Base-by-base conservation (phyloP, 1,284 basidiomycete species). In the Trichosporon sp. region DNA sequence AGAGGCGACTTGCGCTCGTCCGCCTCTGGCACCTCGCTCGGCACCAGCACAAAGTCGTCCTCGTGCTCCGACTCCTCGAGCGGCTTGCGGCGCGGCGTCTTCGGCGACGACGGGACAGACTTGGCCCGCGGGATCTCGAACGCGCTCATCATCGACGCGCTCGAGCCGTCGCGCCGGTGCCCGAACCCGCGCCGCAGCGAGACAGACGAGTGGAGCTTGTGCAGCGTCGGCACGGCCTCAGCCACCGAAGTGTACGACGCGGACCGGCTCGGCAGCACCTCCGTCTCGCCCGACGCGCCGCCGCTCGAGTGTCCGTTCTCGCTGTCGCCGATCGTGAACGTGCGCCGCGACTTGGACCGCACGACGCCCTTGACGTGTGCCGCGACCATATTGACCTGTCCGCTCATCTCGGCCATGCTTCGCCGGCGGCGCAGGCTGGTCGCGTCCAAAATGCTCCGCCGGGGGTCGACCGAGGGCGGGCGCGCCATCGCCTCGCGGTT, bases 401-500 rank as follows among this genome's bases (percentile, higher is more conserved):
- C 51, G 18, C 65, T 66, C 21, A 67, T 65, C 32, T 72, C 71
- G 32, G 65, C 71, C 23, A 72, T 65, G 60, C 77, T 79, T 15
- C 75, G 73, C 18, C 80, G 74, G 6, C 82, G 74, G 3, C 80
- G 72, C 5, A 83, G 66, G 38, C 76, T 75, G 2, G 75, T 75
- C 15, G 77, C 73, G 15, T 80, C 79, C 4, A 73, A 68, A 15
- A 76, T 74, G 31, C 56, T 34, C 1, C 65, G 66, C 3, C 72
- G 64, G 2, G 68, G 56, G 34, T 77, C 78, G 25, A 76, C 73
- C 23, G 72, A 67, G 68, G 75, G 76, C 25, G 75, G 69, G 11
- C 72, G 66, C 31, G 77, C 77, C 6, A 79, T 69, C 38, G 79
- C 78, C 15, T 77, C 78, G 62, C 76, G 77, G 68, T 76, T 79